Evolutionary conservation across 192 early-diverging fungal genomes (phyloP), one percentile per base, ranked within the genome.

Genomic region (Coemansia sp.): DNA sequence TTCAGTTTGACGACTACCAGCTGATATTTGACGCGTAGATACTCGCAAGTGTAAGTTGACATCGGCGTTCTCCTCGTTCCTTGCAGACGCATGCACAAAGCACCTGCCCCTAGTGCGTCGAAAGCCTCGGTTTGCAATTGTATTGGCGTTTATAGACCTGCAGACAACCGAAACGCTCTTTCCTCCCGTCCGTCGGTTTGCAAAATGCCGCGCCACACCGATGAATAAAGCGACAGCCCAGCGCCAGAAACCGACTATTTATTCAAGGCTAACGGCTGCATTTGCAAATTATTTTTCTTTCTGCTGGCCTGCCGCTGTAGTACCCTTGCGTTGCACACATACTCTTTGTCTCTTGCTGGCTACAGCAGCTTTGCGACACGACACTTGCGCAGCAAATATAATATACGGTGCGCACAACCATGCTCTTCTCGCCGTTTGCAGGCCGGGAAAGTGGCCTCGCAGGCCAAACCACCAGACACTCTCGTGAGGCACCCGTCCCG

Each of bases 401-500:
- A 9, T 45, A 27, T 45, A 5, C 26, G 12, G 22, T 26, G 25
- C 22, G 23, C 14, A n/a, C 43, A 8, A 15, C 23, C n/a, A 55
- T 55, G 53, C 42, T 22, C 10, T 54, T 62, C 39, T 31, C 35
- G 29, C 45, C 51, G 25, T 49, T 54, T 32, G 11, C 26, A n/a
- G 45, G 15, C 41, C 54, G 41, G 29, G 51, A 41, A 7, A 31
- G 6, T 7, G 25, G 17, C 60, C 27, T 23, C 14, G 12, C 40
- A 26, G 30, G 26, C 36, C 8, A 5, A 9, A 15, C 22, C 8
- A 29, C 15, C 43, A 19, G 7, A 4, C 43, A 32, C 41, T 38
- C 20, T 1, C 50, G 31, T 12, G 19, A 52, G 15, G 22, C 20
- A 3, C 1, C 50, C n/a, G 40, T 5, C 8, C 40, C 25, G 17